Conservation (phyloP, 2,329 filamentous ascomycete species). For the Colletotrichum gigasporum region DNA sequence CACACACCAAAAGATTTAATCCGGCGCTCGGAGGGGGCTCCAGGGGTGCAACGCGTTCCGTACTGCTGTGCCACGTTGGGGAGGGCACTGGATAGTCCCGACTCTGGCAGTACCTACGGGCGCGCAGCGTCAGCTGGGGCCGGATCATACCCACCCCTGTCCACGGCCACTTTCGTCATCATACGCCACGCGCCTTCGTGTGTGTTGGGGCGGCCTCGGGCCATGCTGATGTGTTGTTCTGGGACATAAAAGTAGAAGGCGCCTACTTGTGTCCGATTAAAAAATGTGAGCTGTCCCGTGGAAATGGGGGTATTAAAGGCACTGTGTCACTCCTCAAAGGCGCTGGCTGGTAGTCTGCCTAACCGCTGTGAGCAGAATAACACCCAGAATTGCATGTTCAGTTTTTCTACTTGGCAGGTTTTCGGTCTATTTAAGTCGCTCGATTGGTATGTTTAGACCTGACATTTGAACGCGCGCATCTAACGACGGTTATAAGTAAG, state of each 20-base stretch:
- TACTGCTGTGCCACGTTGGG: slow-evolving; percentile 13
- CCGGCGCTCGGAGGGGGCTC: not conserved
- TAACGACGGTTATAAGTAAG: too few species aligned
- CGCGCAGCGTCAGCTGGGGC: not conserved
- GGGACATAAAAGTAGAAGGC: not conserved
- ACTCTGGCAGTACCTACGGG: not conserved
- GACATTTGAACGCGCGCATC: too few species aligned
- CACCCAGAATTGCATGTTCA: too few species aligned
- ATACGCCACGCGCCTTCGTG: not conserved
- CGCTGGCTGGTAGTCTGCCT: too few species aligned
- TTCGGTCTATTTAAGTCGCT: too few species aligned
- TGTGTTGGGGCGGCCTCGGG: not conserved
- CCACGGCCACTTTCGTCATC: not conserved
- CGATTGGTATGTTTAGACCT: too few species aligned
- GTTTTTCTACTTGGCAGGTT: too few species aligned
- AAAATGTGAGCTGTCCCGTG: too few species aligned
- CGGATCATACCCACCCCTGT: not conserved
- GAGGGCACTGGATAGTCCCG: not conserved
- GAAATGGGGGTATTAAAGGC: too few species aligned
- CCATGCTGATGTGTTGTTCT: not conserved
- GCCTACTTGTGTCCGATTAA: too few species aligned
- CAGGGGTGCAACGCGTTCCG: slow-evolving; percentile 4
- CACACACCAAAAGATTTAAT: not conserved
- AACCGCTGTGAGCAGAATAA: too few species aligned
- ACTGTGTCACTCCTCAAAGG: too few species aligned